Conservation (phyloP, 768 basidiomycete genomes). For the Coprinellus aureogranulatus region DNA sequence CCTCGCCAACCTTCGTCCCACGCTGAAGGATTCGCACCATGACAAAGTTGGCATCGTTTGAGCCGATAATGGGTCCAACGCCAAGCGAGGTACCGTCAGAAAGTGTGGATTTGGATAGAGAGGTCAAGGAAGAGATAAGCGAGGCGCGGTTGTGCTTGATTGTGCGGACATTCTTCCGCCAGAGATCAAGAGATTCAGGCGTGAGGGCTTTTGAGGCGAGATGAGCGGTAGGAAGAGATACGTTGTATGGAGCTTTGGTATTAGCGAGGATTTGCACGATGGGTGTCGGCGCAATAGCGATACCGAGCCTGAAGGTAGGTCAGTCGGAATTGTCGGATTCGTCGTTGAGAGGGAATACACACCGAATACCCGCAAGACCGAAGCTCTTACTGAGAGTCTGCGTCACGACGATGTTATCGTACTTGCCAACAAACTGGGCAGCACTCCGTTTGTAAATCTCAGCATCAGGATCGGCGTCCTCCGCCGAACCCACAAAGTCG, state of each 20-base stretch:
- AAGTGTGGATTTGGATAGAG: constrained; percentile 24
- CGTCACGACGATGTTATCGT: constrained; percentile 88
- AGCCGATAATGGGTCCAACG: constrained; percentile 70
- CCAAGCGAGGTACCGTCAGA: constrained; percentile 36
- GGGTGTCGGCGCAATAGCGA: constrained; percentile 85
- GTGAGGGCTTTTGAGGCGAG: constrained; percentile 81
- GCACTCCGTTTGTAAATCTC: constrained; percentile 29
- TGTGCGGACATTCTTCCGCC: constrained; percentile 62
- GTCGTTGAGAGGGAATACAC: constrained; percentile 20
- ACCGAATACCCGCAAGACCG: constrained; percentile 94
- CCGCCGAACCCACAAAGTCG: constrained; percentile 68
- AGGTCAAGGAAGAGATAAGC: constrained; percentile 51
- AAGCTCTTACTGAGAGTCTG: constrained; percentile 97
- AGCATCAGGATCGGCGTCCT: constrained; percentile 50
- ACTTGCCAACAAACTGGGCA: constrained; percentile 61
- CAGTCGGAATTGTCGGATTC: background rate
- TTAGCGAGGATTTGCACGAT: constrained; percentile 90
- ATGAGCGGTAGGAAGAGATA: constrained; percentile 84
- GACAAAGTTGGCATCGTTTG: constrained; percentile 88
- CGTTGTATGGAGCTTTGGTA: constrained; percentile 97
- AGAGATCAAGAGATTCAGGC: constrained; percentile 54
- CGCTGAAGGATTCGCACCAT: constrained; percentile 67
- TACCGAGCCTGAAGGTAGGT: constrained; percentile 64
- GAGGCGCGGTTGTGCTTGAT: constrained; percentile 56
- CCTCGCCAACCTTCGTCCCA: background rate